A percentile compares a stretch with the other conserved stretches of the same genome.
Evolutionary conservation across 2,329 filamentous ascomycete genomes (phyloP).

Genomic region (Mariannaea elegans): DNA sequence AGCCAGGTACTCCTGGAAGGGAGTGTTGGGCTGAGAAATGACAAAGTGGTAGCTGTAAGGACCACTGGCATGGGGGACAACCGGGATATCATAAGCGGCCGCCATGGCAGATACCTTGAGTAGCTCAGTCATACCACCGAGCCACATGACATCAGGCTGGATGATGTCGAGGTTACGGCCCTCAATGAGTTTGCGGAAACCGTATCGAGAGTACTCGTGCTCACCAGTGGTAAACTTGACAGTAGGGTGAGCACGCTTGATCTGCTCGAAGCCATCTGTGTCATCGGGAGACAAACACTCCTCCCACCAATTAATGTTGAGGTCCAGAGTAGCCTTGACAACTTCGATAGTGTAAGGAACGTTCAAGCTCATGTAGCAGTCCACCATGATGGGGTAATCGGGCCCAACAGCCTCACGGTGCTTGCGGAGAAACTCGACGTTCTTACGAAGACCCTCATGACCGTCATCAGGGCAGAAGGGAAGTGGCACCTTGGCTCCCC

Average conservation of each 20-base stretch:
- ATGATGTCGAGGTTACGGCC: conserved; percentile 92
- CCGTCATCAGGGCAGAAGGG: conserved; percentile 92
- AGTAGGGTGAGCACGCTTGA: conserved; percentile 90
- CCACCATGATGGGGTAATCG: conserved; percentile 92
- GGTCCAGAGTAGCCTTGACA: conserved; percentile 81
- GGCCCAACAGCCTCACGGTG: conserved; percentile 87
- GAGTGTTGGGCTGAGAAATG: conserved; percentile 89
- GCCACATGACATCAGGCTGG: conserved; percentile 98
- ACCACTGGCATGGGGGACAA: conserved; percentile 93
- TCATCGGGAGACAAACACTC: conserved; percentile 93
- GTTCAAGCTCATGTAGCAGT: conserved; percentile 97
- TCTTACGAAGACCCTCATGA: conserved; percentile 82
- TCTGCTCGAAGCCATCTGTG: conserved; percentile 86
- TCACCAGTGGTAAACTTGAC: conserved; percentile 96
- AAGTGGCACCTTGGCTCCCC: conserved; percentile 87
- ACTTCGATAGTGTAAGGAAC: conserved; percentile 93
- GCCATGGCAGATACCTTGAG: conserved; percentile 90
- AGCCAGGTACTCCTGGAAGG: conserved; percentile 95
- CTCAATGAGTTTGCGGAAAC: conserved; percentile 93
- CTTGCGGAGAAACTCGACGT: conserved; percentile 86
- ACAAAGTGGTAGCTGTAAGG: conserved; percentile 98
- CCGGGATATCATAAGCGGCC: conserved; percentile 91
- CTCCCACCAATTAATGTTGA: conserved; percentile 98
- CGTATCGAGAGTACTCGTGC: conserved; percentile 94
- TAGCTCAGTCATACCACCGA: conserved; percentile 90